These are phyloP conservation scores for Ustilago cynodontis DNA, from an alignment of 1,284 basidiomycete species.

Conservation along the genomic window DNA sequence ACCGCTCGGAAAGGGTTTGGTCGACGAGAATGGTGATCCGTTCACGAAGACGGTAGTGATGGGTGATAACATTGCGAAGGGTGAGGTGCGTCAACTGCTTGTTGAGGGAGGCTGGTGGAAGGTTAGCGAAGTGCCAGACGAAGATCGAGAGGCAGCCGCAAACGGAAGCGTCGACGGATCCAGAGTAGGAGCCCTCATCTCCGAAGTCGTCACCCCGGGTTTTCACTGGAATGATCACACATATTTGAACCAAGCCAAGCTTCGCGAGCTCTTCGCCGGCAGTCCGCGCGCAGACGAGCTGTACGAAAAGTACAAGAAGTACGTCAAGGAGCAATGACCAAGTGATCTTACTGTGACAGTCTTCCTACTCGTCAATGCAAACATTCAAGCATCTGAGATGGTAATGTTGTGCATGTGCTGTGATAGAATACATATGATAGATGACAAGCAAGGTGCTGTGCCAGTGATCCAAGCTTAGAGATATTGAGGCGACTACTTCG, in stretches of 20 bases:
- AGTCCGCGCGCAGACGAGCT: conserved; percentile 27
- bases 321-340: conserved; percentile 40
- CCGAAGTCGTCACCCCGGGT: conserved; percentile 54
- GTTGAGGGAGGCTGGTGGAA: conserved; percentile 60
- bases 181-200: conserved; percentile 46
- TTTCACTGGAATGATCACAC: conserved; percentile 57
- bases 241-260: conserved; percentile 39
- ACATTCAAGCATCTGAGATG: background rate
- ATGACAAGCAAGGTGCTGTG: background rate
- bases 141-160: conserved; percentile 24
- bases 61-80: conserved; percentile 43
- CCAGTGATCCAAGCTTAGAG: too few species aligned
- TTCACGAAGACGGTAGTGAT: conserved; percentile 45
- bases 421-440: conserved; percentile 22
- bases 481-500: background rate
- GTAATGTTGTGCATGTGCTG: background rate
- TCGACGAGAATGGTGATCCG: conserved; percentile 35
- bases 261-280: conserved; percentile 37
- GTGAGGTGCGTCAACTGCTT: conserved; percentile 53
- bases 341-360: background rate
- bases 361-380: background rate
- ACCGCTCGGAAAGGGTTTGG: conserved; percentile 39
- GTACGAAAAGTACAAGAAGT: conserved; percentile 32
- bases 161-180: conserved; percentile 19
- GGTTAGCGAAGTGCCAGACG: conserved; percentile 46